phyloP scores from a whole-genome alignment of 768 basidiomycete species.

The Agrocybe pediades region DNA sequence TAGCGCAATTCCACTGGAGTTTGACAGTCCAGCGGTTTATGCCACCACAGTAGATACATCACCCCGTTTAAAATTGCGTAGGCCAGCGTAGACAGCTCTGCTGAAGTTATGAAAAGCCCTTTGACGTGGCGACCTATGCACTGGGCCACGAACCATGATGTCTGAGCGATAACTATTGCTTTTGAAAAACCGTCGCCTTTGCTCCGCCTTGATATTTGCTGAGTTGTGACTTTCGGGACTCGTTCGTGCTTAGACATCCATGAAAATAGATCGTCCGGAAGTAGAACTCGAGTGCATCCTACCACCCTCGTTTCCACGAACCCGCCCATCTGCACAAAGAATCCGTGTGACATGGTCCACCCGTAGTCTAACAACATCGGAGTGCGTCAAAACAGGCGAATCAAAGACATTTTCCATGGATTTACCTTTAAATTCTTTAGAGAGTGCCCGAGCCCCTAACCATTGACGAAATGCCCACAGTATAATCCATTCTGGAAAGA shows the following conservation, averaged over 20 bases:
- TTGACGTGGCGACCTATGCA: constrained; percentile 20
- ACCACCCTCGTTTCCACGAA: background rate
- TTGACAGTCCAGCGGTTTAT: constrained; percentile 31
- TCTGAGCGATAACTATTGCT: constrained; percentile 25
- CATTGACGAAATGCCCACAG: constrained; percentile 2
- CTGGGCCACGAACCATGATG: constrained; percentile 29
- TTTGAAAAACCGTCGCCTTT: constrained; percentile 31
- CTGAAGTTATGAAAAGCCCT: constrained; percentile 23
- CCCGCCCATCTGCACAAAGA: constrained; percentile 2
- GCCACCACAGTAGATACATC: constrained; percentile 32
- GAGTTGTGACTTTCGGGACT: background rate
- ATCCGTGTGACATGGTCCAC: constrained; percentile 1
- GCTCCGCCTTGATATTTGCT: constrained; percentile 10
- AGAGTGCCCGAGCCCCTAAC: background rate
- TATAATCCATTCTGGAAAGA: background rate
- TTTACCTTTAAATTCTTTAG: background rate
- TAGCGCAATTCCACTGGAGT: constrained; percentile 11
- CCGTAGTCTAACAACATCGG: background rate
- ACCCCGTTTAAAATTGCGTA: constrained; percentile 25
- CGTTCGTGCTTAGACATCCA: background rate
- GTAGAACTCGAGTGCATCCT: background rate
- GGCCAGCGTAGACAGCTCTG: constrained; percentile 32
- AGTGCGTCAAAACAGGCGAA: too few species aligned
- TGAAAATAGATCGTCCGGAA: background rate
- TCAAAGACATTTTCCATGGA: too few species aligned